Conservation (phyloP, 2,329 filamentous ascomycete genomes). For the Ascochyta pisi region DNA sequence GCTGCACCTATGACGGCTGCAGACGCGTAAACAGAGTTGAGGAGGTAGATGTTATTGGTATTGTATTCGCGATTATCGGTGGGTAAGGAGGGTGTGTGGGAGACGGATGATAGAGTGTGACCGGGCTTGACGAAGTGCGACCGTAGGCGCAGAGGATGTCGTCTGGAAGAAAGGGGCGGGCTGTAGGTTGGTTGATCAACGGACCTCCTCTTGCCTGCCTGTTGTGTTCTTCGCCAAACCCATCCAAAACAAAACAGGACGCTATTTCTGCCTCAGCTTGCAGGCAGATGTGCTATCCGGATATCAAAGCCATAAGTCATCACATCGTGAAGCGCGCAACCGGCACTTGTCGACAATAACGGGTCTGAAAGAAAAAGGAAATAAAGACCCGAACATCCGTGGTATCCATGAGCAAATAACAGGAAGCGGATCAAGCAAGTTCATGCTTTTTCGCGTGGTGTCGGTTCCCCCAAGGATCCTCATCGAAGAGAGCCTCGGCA, state of each 20-base stretch:
- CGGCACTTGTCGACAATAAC: constrained; percentile 44
- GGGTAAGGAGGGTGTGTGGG: constrained; percentile 18
- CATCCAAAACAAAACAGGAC: constrained; percentile 33
- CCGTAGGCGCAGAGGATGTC: constrained; percentile 5
- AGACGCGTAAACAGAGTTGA: constrained; percentile 13
- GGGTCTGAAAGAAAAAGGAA: constrained; percentile 36
- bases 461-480: constrained; percentile 2
- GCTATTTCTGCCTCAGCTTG: constrained; percentile 37
- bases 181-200: not conserved
- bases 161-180: not conserved
- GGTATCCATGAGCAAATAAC: constrained; percentile 43
- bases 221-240: constrained; percentile 16
- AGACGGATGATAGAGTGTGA: constrained; percentile 19
- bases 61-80: constrained; percentile 21
- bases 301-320: constrained; percentile 52
- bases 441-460: constrained; percentile 35
- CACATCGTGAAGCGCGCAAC: constrained; percentile 52
- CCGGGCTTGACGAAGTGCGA: constrained; percentile 14
- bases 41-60: constrained; percentile 13
- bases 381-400: constrained; percentile 38
- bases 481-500: constrained; percentile 9
- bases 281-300: constrained; percentile 45
- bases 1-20: constrained; percentile 1
- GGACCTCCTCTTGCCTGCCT: constrained; percentile 2
- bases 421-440: constrained; percentile 42